phyloP scores from a whole-genome alignment of 2,329 filamentous ascomycete genomes.

The Ambrosiella cleistominuta region DNA sequence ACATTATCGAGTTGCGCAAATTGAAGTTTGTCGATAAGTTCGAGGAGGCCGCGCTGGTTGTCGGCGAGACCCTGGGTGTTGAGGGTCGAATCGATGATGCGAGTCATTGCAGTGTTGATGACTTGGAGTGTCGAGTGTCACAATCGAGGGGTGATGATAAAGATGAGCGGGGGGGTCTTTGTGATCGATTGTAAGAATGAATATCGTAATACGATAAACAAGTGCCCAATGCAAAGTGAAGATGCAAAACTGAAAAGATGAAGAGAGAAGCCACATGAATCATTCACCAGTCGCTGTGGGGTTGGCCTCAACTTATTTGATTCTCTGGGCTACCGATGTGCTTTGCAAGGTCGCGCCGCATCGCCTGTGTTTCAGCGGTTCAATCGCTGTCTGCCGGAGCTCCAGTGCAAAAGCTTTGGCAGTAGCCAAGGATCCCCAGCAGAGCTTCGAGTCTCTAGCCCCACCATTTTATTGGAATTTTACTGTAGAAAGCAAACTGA shows the following conservation, averaged over 20 bases:
- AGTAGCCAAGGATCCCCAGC: neutral
- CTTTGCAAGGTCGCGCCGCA: neutral
- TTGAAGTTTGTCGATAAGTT: constrained; percentile 39
- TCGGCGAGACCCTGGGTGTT: constrained; percentile 32
- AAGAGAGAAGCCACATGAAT: neutral
- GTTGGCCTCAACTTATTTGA: neutral
- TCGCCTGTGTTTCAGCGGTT: constrained; percentile 2
- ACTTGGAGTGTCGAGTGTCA: neutral
- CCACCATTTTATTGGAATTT: neutral
- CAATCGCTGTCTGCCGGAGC: neutral
- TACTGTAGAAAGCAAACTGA: neutral
- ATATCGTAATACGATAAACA: neutral
- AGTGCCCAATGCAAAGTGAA: neutral
- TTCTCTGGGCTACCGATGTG: neutral
- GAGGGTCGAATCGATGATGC: constrained; percentile 28
- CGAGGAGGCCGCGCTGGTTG: constrained; percentile 38
- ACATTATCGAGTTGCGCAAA: constrained; percentile 34
- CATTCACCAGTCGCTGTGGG: neutral
- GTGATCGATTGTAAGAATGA: neutral
- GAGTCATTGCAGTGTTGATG: constrained; percentile 5
- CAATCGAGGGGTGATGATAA: neutral
- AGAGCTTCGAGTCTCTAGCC: neutral
- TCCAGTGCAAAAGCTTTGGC: neutral
- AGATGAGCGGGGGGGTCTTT: neutral
- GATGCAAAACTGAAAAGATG: neutral